Base-by-base conservation (phyloP, 805 yeast genomes). In the Danielia reshetovae region DNA sequence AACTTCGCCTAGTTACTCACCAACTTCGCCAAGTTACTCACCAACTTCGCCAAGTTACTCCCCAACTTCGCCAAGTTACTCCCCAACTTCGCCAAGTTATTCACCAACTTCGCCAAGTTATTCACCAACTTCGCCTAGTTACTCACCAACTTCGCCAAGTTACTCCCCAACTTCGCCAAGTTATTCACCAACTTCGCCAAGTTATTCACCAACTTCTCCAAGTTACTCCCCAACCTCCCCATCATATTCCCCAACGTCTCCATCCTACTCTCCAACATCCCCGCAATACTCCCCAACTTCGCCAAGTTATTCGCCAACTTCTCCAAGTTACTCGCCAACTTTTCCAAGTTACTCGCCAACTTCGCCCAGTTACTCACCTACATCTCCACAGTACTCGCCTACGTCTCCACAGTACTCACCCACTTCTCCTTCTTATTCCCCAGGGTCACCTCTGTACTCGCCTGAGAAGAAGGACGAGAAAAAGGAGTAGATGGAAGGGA, bases 1-100 rank as follows among this genome's bases (percentile, higher is more conserved):
- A 27, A 79, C 89, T 0, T 72, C 81, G 4, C 88, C 89, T 42
- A 49, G 62, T 11, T 81, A 81, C 51, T 73, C 83, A 0, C 94
- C 95, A 43, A 84, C 95, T 0, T 79, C 89, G 0, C 95, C 95
- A 49, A 54, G 70, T 7, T 88, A 86, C 56, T 71, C 81, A 3
- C 94, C 94, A 32, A 84, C 93, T 0, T 76, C 84, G 3, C 93
- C 94, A 44, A 51, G 61, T 4, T 82, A 81, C 53, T 68, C 77
- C 0, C 90, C 93, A 42, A 85, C 95, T 0, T 81, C 90, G 0
- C 97, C 96, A 40, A 48, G 64, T 1, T 86, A 86, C 59, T 72
- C 81, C 1, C 95, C 95, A 30, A 84, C 93, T 1, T 77, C 85
- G 5, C 90, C 93, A 47, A 61, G 73, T 5, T 76, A 79, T 55